Conservation (phyloP, 2,329 filamentous ascomycete species). For the Alternaria panax region DNA sequence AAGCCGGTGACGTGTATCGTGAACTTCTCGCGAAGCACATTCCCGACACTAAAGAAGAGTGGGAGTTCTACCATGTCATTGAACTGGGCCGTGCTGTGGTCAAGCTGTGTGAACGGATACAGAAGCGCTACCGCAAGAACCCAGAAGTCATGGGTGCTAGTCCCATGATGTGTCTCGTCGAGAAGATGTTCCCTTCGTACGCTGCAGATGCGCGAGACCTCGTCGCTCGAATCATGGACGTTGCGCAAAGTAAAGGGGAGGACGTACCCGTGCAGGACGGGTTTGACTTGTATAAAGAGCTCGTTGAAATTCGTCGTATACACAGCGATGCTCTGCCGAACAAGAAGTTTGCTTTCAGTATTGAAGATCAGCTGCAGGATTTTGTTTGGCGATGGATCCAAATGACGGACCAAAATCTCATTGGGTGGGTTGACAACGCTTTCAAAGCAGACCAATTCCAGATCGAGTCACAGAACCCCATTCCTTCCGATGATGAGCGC, state of each 20-base stretch:
- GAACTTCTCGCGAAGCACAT: conserved; percentile 80
- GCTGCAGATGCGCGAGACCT: conserved; percentile 88
- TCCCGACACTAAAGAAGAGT: conserved; percentile 78
- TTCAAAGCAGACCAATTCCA: conserved; percentile 89
- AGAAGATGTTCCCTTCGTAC: conserved; percentile 86
- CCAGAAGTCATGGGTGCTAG: conserved; percentile 84
- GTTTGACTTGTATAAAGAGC: conserved; percentile 89
- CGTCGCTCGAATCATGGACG: conserved; percentile 78
- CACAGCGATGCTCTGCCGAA: conserved; percentile 76
- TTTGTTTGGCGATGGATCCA: conserved; percentile 98
- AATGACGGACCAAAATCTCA: conserved; percentile 78
- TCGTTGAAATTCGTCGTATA: conserved; percentile 83
- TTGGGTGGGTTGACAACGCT: conserved; percentile 86
- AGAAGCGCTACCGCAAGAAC: conserved; percentile 89
- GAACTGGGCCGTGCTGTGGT: conserved; percentile 86
- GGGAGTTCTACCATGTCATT: conserved; percentile 92
- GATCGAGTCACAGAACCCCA: conserved; percentile 70
- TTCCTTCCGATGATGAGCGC: conserved; percentile 78
- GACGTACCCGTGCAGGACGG: conserved; percentile 91
- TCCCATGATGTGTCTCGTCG: conserved; percentile 74
- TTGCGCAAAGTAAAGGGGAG: conserved; percentile 70
- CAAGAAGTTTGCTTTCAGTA: conserved; percentile 81
- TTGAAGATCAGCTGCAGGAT: conserved; percentile 84
- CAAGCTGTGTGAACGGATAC: conserved; percentile 84
- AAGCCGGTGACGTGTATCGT: conserved; percentile 81